Conservation (phyloP, 345 rosid species). For the Eucalyptus curtisii region DNA sequence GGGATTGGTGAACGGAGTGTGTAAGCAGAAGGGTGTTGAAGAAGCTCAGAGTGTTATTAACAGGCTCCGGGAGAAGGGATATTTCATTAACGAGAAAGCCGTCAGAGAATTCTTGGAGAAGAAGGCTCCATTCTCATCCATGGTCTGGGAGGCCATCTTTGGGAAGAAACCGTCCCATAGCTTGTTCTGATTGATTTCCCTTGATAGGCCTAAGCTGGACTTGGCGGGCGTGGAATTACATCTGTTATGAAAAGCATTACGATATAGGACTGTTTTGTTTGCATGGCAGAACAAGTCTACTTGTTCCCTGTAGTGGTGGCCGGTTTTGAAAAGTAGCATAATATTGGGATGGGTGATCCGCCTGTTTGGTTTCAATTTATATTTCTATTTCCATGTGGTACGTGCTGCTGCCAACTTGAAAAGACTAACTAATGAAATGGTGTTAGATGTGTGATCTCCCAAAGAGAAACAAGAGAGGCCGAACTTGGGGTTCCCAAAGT, state of each 20-base stretch:
- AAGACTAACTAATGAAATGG: background rate
- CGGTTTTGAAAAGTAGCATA: background rate
- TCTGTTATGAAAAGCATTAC: background rate
- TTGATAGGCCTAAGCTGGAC: background rate
- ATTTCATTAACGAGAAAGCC: slow-evolving; percentile 48
- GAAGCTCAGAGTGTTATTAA: slow-evolving; percentile 34
- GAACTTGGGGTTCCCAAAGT: background rate
- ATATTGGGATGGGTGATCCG: background rate
- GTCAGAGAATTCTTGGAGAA: slow-evolving; percentile 70
- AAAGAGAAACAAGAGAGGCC: background rate
- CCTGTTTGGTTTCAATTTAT: background rate
- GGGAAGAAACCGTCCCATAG: slow-evolving; percentile 33
- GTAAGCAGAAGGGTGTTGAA: slow-evolving; percentile 53
- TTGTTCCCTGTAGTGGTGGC: background rate
- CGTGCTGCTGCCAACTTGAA: background rate
- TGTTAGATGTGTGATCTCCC: background rate
- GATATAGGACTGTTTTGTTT: background rate
- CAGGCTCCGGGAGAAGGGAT: slow-evolving; percentile 49
- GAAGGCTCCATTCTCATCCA: slow-evolving; percentile 46
- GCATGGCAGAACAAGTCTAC: background rate
- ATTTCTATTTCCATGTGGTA: background rate
- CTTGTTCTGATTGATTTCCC: slow-evolving; percentile 9
- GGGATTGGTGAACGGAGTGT: slow-evolving; percentile 67
- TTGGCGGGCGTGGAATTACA: background rate
- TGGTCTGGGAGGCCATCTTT: slow-evolving; percentile 63